These are phyloP conservation scores for Coemansia sp. DNA, from an alignment of 371 early-diverging fungal genomes.

Conservation along the genomic window DNA sequence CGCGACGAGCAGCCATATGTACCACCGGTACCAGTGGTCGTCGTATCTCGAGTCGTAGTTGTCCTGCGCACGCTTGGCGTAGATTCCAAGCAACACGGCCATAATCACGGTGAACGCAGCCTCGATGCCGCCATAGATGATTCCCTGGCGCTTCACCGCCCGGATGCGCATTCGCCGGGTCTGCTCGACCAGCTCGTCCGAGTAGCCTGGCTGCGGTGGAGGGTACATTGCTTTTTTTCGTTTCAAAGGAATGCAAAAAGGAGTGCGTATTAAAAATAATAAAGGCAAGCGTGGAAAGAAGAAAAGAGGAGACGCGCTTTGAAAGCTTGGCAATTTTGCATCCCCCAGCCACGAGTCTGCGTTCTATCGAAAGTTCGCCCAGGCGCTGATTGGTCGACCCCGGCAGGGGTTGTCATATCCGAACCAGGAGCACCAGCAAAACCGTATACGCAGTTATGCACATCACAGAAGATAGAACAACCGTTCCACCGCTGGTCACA, in stretches of 20 bases:
- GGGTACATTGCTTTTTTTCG: slow-evolving; percentile 8
- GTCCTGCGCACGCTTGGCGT: slow-evolving; percentile 25
- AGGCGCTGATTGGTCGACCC: slow-evolving; percentile 3
- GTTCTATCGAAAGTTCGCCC: too few species aligned
- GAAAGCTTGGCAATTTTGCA: too few species aligned
- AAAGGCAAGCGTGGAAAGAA: background rate
- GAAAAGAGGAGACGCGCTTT: too few species aligned
- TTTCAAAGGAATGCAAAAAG: too few species aligned
- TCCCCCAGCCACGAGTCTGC: background rate
- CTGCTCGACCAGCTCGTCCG: slow-evolving; percentile 20
- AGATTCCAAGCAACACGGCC: slow-evolving; percentile 38
- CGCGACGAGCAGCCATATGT: slow-evolving; percentile 44
- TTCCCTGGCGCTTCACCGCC: slow-evolving; percentile 21
- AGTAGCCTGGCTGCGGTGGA: slow-evolving; percentile 28
- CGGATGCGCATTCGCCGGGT: slow-evolving; percentile 27
- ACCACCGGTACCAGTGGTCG: slow-evolving; percentile 42
- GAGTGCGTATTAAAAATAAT: background rate
- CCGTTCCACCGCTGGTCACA: slow-evolving; percentile 41
- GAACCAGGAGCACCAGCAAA: slow-evolving; percentile 32
- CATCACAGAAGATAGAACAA: slow-evolving; percentile 31
- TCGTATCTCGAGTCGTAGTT: slow-evolving; percentile 7
- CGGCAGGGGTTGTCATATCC: slow-evolving; percentile 10
- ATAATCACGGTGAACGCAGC: slow-evolving; percentile 36
- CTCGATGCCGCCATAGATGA: slow-evolving; percentile 35
- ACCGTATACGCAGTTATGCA: slow-evolving; percentile 37